Base-by-base conservation (phyloP, 176 grass and related monocot species). In the Oryza rufipogon region DNA sequence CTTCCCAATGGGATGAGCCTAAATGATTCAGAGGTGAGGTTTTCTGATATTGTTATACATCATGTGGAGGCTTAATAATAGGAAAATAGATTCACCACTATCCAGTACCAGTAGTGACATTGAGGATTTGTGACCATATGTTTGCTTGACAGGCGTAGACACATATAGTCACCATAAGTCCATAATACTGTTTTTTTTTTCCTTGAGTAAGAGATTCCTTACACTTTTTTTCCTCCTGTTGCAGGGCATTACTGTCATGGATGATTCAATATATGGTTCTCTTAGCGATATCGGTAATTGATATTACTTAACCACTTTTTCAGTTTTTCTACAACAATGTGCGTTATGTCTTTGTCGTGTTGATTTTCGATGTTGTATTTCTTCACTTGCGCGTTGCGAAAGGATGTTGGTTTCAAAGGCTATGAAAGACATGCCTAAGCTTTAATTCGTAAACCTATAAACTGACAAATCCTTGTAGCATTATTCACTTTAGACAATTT, bases 181-280 rank as follows among this genome's bases (percentile, higher is more conserved):
- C 2, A 42, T 75, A 7, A 7, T 52, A 5, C 54, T 23, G 2
- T 34, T 52, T 86, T 12, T 86, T 12, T 85, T 10, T 91, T 44
- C 34, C 17, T 70, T 30, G 41, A 82, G 45, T 76, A 73, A 80
- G 77, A 45, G 63, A 48, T 9, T 68, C 17, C 48, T 80, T 81
- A 39, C 2, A 26, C 34, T 47, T 67, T 52, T 52, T 79, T 72
- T 88, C 54, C 54, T 32, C 30, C 76, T 87, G 75, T 68, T 92
- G 69, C 83, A 95, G 93, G 73, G 67, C 12, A 86, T 90, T 51
- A 75, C 87, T 84, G 90, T 87, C 51, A 89, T 95, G 71, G 93
- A 95, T 84, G 93, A 95, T 90, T 28, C 90, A 65, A 92, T 95
- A 76, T 95, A 95, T 81, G 64, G 86, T 49, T 90, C 90, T 80